Evolutionary conservation across 2,329 filamentous ascomycete genomes (phyloP), one percentile per base, ranked within the genome.

Genomic region (Fusarium kyushuense): DNA sequence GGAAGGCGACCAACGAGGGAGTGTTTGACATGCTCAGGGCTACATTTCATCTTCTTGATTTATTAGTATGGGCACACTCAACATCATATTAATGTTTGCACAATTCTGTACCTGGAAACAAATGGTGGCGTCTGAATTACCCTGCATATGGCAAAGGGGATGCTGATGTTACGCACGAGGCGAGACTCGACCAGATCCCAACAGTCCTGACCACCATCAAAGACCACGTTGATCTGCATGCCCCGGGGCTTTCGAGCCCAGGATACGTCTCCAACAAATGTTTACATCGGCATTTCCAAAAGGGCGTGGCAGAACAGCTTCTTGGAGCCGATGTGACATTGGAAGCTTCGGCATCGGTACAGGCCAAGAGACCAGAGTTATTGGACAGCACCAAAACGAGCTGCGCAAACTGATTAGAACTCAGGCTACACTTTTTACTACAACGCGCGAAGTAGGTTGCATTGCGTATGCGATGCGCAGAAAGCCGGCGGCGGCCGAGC

Each of bases 61-160:
- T 46, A 32, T 45, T 51, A 32, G 27, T 36, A 16, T 25, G 33
- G 35, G 35, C 43, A 30, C 23, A 45, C 48, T 66, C 51, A 45
- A 52, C 45, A 38, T 30, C 42, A 35, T 27, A 51, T 30, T 25
- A 33, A 32, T 36, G 23, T 43, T 21, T 36, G 27, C 48, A 56
- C 48, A 46, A 56, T 54, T 52, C 49, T 36, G 54, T 56, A 46
- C 62, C 61, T 69, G 54, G 65, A 63, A 68, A 53, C 51, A 61
- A 46, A 63, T 52, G 42, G 71, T 73, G 71, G 71, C 71, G 71
- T 73, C 55, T 73, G 38, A 43, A 63, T 73, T 73, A 49, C 49
- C 57, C 25, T 58, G 40, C 55, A 67, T 58, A 53, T 46, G 38
- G 49, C 40, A 49, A 47, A 62, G 32, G 43, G 56, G 53, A 38